Base-by-base conservation (phyloP, 495 filamentous ascomycete species). In the Penicillium chermesinum region DNA sequence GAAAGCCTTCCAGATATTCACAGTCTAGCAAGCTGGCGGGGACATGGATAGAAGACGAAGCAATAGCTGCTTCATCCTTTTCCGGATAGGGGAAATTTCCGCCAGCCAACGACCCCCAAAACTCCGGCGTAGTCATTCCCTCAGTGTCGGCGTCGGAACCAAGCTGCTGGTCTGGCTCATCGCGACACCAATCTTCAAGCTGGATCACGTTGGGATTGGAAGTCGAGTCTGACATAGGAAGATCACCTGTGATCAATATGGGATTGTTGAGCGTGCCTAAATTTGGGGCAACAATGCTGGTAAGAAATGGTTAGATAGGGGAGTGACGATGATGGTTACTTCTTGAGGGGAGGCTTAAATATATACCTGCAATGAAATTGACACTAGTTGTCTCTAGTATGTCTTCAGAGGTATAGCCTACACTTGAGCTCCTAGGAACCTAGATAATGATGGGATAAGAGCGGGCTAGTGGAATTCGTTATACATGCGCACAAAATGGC, bases 141-240 rank as follows among this genome's bases (percentile, higher is more conserved):
- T 46, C 44, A 15, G 44, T 46, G 33, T 37, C 33, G 44, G 44
- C 44, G 37, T 46, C 44, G 13, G 44, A 46, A 46, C n/a, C 32
- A 38, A 46, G 17, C 2, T 46, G 34, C 32, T n/a, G n/a, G n/a
- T 38, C 44, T 46, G 44, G 16, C 44, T 38, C 44, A 46, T 46
- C 18, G 10, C 12, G 18, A 14, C 18, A 12, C 35, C 44, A 38
- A 46, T 16, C 44, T 20, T 38, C 32, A 12, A 22, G n/a, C n/a
- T n/a, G n/a, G n/a, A n/a, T n/a, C n/a, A n/a, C n/a, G n/a, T n/a
- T n/a, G n/a, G n/a, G n/a, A n/a, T n/a, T n/a, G n/a, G n/a, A 40
- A n/a, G 36, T 22, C 12, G 15, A 48, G 45, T 38, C 45, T 2
- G 40, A 40, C 13, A 17, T 36, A 48, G 45, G n/a, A 40, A 17